These are phyloP conservation scores for Artomyces pyxidatus DNA, from an alignment of 768 basidiomycete species.

Conservation along the genomic window DNA sequence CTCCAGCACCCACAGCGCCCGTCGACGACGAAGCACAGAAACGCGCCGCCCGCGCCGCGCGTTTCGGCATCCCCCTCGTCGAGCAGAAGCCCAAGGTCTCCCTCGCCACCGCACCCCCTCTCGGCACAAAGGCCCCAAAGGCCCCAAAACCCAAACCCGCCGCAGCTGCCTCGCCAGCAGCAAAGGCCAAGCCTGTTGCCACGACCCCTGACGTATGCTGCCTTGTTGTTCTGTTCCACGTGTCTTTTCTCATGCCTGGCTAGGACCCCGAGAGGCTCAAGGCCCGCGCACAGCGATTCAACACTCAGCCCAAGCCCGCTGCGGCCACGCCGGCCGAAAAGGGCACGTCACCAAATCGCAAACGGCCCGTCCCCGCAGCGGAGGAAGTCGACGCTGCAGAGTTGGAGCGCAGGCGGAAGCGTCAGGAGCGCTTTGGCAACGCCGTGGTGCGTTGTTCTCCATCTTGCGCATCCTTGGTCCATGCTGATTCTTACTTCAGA, in stretches of 20 bases:
- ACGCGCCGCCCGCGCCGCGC: slow-evolving; percentile 52
- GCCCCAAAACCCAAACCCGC: too few relatives aligned
- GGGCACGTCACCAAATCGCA: slow-evolving; percentile 15
- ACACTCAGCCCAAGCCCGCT: slow-evolving; percentile 16
- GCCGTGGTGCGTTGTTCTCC: too few relatives aligned
- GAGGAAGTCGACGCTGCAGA: slow-evolving; percentile 14
- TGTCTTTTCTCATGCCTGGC: background rate
- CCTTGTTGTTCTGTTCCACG: background rate
- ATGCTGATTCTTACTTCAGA: too few relatives aligned
- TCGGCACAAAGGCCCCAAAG: slow-evolving; percentile 13
- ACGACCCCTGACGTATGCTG: background rate
- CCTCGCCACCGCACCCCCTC: slow-evolving; percentile 14
- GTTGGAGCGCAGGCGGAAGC: slow-evolving; percentile 13
- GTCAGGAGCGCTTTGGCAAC: slow-evolving; percentile 14
- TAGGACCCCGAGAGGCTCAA: slow-evolving; percentile 35
- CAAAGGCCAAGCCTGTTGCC: too few relatives aligned
- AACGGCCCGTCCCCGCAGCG: slow-evolving; percentile 35
- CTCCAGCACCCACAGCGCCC: slow-evolving; percentile 6
- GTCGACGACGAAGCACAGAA: slow-evolving; percentile 47
- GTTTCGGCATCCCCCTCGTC: slow-evolving; percentile 64
- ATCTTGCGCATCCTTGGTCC: too few relatives aligned
- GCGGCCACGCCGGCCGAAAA: background rate
- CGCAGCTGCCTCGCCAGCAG: too few relatives aligned
- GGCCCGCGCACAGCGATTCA: slow-evolving; percentile 51
- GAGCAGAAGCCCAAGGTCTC: slow-evolving; percentile 29